A percentile compares a stretch with the other conserved stretches of the same genome.
These are phyloP conservation scores for Vachellia pachyceras DNA, from an alignment of 306 rosid genomes.

Conservation along the genomic window DNA sequence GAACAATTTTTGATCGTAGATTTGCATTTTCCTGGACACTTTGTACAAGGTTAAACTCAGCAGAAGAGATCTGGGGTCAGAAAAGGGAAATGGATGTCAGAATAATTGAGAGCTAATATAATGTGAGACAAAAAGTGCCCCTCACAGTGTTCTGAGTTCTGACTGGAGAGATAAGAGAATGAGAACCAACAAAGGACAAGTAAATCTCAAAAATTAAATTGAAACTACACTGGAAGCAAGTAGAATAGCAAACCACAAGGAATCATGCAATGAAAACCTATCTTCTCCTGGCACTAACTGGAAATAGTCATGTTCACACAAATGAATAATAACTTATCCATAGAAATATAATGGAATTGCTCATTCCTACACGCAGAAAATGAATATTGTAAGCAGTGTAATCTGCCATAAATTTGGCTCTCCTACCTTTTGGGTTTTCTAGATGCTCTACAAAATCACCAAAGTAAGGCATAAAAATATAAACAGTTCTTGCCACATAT, in stretches of 20 bases:
- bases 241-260: neutral
- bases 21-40: conserved; percentile 80
- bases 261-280: neutral
- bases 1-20: conserved; percentile 76
- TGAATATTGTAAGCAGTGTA: neutral
- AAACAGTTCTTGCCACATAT: neutral
- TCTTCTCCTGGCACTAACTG: neutral
- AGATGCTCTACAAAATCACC: conserved; percentile 16
- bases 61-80: conserved; percentile 69
- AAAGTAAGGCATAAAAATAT: conserved; percentile 14
- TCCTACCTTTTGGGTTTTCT: neutral
- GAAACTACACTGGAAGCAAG: neutral
- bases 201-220: neutral
- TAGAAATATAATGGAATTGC: conserved; percentile 17
- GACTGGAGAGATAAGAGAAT: neutral
- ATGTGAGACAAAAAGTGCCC: neutral
- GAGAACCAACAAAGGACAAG: neutral
- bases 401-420: neutral
- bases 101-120: conserved; percentile 2
- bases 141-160: neutral
- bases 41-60: conserved; percentile 73
- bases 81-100: conserved; percentile 6
- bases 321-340: conserved; percentile 13
- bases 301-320: conserved; percentile 22
- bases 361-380: neutral